Base-by-base conservation (phyloP, 1,139 yeast species). In the Suhomyces coccinellae region DNA sequence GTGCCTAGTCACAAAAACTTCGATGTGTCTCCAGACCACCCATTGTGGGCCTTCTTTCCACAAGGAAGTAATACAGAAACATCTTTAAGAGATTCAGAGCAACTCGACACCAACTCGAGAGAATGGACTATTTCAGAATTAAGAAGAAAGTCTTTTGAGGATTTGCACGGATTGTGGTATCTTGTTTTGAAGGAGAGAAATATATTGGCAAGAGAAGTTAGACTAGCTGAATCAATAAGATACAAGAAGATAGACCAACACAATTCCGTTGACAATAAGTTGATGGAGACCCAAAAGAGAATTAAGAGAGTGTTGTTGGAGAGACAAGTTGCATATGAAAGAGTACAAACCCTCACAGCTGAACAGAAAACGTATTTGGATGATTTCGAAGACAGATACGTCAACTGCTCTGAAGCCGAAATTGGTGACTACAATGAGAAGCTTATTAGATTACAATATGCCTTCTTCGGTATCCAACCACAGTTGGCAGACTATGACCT, bases 21-120 rank as follows among this genome's bases (percentile, higher is more conserved):
- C 48, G 78, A 75, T 52, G 88, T 87, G 26, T 78, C 83, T 17
- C 95, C 86, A 12, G 87, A 87, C 61, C 99, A 93, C 66, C 98
- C 99, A 32, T 74, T 93, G 53, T 93, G 97, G 97, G 95, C 87
- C 57, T 93, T 93, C 65, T 93, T 93, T 70, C 76, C 82, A 34
- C 76, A 84, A 38, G 78, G 76, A 3, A 66, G 51, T 51, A 56
- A 65, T 15, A 54, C 69, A 14, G 75, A 79, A 49, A 70, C 76
- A 55, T 81, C 83, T 52, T 69, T 85, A 51, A 77, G 97, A 54
- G 66, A 73, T 2, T 63, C 76, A 2, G 79, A 73, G 4, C 91
- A 86, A 17, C 59, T 89, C 34, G 75, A 77, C 47, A 65, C 71
- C 27, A 59, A 57, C 28, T 88, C 95, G 12, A 78, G 97, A 54